Conservation (phyloP, 208 protist genomes). For the Trypanosoma brucei region DNA sequence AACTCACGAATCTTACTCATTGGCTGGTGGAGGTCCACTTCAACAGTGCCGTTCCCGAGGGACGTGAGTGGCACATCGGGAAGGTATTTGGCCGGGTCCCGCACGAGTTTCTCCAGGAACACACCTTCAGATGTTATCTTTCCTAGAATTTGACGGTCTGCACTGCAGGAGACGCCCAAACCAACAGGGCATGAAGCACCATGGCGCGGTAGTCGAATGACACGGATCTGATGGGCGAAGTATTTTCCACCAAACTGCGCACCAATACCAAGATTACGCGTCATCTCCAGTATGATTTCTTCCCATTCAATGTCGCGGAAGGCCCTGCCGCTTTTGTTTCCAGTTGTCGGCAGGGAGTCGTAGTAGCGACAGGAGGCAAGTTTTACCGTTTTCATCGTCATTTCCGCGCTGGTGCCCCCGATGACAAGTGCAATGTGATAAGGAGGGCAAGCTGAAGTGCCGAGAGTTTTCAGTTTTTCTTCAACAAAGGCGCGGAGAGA, state of each 20-base stretch:
- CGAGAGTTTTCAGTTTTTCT: conserved; percentile 93
- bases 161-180: conserved; percentile 95
- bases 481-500: conserved; percentile 90
- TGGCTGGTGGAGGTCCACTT: conserved; percentile 87
- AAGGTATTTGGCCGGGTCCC: conserved; percentile 90
- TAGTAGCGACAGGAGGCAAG: conserved; percentile 92
- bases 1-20: conserved; percentile 81
- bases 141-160: conserved; percentile 93
- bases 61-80: conserved; percentile 56
- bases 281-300: conserved; percentile 87
- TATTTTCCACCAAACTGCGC: conserved; percentile 97
- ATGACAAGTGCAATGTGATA: conserved; percentile 97
- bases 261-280: conserved; percentile 87
- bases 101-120: conserved; percentile 93
- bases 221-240: conserved; percentile 95
- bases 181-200: conserved; percentile 92
- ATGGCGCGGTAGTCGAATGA: conserved; percentile 91
- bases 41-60: conserved; percentile 48
- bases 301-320: conserved; percentile 96
- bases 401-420: conserved; percentile 95
- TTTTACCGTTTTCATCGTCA: conserved; percentile 98
- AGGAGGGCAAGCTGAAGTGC: conserved; percentile 97
- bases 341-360: conserved; percentile 93
- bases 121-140: conserved; percentile 93
- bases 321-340: conserved; percentile 87